These are phyloP conservation scores for Butyriboletus appendiculatus DNA, from an alignment of 1,284 basidiomycete genomes.

Conservation along the genomic window DNA sequence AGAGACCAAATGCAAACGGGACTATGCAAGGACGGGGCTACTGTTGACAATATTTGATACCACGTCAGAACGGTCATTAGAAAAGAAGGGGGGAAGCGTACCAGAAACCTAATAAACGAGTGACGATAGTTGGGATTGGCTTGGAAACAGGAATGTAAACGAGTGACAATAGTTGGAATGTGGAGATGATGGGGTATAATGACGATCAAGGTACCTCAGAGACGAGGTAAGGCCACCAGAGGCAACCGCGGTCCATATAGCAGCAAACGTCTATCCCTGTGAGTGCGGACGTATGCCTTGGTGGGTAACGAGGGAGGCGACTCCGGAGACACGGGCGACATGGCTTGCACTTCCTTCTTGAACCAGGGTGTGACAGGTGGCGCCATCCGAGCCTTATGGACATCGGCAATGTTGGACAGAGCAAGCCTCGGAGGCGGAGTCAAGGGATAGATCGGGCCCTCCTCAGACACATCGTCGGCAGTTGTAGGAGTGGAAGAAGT, in stretches of 20 bases:
- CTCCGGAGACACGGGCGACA: neutral
- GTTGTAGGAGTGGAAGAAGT: neutral
- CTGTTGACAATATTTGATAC: neutral
- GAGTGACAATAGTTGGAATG: slow-evolving; percentile 24
- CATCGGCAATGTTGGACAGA: neutral
- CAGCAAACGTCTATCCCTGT: neutral
- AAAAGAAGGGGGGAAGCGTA: neutral
- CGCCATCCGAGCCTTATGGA: neutral
- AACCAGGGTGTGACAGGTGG: neutral
- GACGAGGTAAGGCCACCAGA: slow-evolving; percentile 7
- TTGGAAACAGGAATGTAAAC: neutral
- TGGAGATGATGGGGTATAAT: neutral
- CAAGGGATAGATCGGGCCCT: slow-evolving; percentile 13
- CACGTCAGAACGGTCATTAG: neutral
- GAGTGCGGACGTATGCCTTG: slow-evolving; percentile 7
- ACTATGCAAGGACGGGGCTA: neutral
- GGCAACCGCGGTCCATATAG: slow-evolving; percentile 1
- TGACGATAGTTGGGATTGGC: slow-evolving; percentile 19
- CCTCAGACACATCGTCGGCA: slow-evolving; percentile 2
- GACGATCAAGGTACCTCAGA: slow-evolving; percentile 1
- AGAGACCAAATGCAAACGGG: neutral
- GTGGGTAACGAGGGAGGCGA: slow-evolving; percentile 3
- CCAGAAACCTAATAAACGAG: slow-evolving; percentile 8
- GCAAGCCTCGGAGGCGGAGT: slow-evolving; percentile 8
- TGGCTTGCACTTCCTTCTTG: neutral